These are phyloP conservation scores for Lachancea waltii DNA, from an alignment of 805 yeast genomes.

Conservation along the genomic window DNA sequence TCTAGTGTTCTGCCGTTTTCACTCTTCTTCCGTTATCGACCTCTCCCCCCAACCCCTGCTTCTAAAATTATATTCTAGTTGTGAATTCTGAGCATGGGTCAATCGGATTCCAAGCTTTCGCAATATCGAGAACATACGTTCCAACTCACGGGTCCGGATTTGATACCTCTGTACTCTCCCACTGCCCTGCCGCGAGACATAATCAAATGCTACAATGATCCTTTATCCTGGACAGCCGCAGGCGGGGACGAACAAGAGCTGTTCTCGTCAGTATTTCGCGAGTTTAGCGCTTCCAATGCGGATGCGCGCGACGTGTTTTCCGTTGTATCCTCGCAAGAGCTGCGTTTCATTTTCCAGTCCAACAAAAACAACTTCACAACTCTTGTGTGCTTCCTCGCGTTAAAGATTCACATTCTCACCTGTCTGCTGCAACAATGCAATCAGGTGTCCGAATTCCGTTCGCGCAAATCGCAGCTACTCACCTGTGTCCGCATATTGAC, in stretches of 20 bases:
- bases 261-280: slow-evolving; percentile 11
- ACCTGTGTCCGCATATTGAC: slow-evolving; percentile 62
- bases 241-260: slow-evolving; percentile 8
- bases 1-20: too few relatives aligned
- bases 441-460: slow-evolving; percentile 1
- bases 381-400: slow-evolving; percentile 39
- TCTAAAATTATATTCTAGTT: too few relatives aligned
- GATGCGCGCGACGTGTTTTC: slow-evolving; percentile 52
- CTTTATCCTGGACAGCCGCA: slow-evolving; percentile 8
- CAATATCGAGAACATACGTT: slow-evolving; percentile 53
- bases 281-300: slow-evolving; percentile 27
- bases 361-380: slow-evolving; percentile 52
- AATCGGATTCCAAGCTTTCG: slow-evolving; percentile 59
- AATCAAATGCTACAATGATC: slow-evolving; percentile 26
- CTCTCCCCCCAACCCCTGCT: too few relatives aligned
- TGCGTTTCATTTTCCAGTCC: slow-evolving; percentile 51
- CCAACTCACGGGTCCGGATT: slow-evolving; percentile 44
- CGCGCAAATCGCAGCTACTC: slow-evolving; percentile 37
- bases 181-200: slow-evolving; percentile 3
- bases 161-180: slow-evolving; percentile 14
- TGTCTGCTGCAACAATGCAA: slow-evolving; percentile 14
- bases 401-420: slow-evolving; percentile 28
- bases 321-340: slow-evolving; percentile 49
- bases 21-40: too few relatives aligned
- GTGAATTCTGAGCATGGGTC: slow-evolving; percentile 62